These are phyloP conservation scores for Myriosclerotinia curreyana DNA, from an alignment of 2,329 filamentous ascomycete species.

Conservation along the genomic window DNA sequence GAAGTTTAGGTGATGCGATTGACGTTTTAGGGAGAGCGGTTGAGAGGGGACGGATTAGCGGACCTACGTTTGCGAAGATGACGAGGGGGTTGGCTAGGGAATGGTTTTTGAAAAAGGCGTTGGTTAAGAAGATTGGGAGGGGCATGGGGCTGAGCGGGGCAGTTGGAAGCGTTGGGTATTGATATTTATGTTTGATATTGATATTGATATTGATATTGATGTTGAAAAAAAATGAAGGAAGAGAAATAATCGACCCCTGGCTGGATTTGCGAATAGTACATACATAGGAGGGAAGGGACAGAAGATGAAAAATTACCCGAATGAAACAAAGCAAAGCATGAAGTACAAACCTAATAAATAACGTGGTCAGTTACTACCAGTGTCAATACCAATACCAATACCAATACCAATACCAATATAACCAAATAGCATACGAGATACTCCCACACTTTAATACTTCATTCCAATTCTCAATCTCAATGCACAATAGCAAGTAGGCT, in stretches of 20 bases:
- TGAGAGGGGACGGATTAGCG: slow-evolving; percentile 67
- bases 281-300: neutral
- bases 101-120: slow-evolving; percentile 79
- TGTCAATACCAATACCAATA: neutral
- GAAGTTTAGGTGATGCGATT: slow-evolving; percentile 79
- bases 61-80: slow-evolving; percentile 74
- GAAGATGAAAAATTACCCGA: neutral
- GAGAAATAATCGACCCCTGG: neutral
- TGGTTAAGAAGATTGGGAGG: slow-evolving; percentile 71
- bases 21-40: slow-evolving; percentile 76
- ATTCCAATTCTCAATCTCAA: neutral
- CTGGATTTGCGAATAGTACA: neutral
- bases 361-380: neutral
- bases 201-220: too few species aligned
- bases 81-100: slow-evolving; percentile 72
- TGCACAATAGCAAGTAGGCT: neutral
- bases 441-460: neutral
- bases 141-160: slow-evolving; percentile 63
- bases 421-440: neutral
- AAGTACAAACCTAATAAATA: neutral
- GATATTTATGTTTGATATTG: slow-evolving; percentile 5
- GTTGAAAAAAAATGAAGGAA: neutral
- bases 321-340: neutral
- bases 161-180: slow-evolving; percentile 11
- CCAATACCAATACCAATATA: neutral